These are phyloP conservation scores for Neodidymelliopsis sp. DNA, from an alignment of 2,329 filamentous ascomycete genomes.

Conservation along the genomic window DNA sequence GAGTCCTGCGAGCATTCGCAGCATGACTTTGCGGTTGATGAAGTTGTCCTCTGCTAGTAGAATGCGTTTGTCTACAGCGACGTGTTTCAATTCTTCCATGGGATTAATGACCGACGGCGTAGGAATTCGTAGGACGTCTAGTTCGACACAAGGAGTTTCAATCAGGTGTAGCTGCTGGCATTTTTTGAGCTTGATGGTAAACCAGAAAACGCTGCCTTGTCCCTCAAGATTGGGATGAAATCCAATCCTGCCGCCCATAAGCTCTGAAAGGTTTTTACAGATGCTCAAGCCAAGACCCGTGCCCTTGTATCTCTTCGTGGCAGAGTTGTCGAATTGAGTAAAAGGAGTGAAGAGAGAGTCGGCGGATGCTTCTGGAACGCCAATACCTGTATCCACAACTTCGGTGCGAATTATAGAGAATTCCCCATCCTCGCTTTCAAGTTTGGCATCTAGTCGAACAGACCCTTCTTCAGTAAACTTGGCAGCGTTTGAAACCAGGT, in stretches of 20 bases:
- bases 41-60: slow-evolving; percentile 58
- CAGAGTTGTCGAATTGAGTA: slow-evolving; percentile 62
- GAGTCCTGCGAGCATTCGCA: slow-evolving; percentile 55
- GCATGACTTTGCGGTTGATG: slow-evolving; percentile 57
- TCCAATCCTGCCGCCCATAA: slow-evolving; percentile 64
- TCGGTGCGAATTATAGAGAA: slow-evolving; percentile 59
- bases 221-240: slow-evolving; percentile 56
- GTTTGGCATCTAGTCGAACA: slow-evolving; percentile 55
- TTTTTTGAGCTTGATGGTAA: slow-evolving; percentile 52
- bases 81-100: slow-evolving; percentile 31
- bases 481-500: slow-evolving; percentile 66
- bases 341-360: slow-evolving; percentile 64
- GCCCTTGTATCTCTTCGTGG: slow-evolving; percentile 62
- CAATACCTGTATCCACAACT: slow-evolving; percentile 64
- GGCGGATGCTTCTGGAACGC: slow-evolving; percentile 56
- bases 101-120: slow-evolving; percentile 18
- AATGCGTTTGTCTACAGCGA: slow-evolving; percentile 34
- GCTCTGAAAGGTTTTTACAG: slow-evolving; percentile 63
- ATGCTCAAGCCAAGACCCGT: slow-evolving; percentile 66
- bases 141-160: slow-evolving; percentile 20
- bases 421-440: slow-evolving; percentile 53
- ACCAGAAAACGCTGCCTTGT: slow-evolving; percentile 61
- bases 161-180: slow-evolving; percentile 31
- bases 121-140: slow-evolving; percentile 16
- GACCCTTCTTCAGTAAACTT: slow-evolving; percentile 68